A percentile compares a stretch with the other conserved stretches of the same genome.
These are phyloP conservation scores for Cymodocea nodosa DNA, from an alignment of 116 monocot species.

Conservation along the genomic window DNA sequence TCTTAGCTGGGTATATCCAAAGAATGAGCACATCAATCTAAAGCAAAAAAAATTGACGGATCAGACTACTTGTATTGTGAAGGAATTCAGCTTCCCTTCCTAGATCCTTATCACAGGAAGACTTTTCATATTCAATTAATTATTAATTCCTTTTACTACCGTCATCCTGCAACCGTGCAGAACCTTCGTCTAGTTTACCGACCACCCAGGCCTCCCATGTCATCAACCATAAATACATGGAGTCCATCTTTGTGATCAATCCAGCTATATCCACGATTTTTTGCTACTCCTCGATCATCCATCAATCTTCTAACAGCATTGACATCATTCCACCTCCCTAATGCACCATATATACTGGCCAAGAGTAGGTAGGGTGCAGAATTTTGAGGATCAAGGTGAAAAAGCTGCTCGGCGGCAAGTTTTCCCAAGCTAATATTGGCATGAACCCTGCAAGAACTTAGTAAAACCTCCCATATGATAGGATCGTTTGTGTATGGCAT, in stretches of 20 bases:
- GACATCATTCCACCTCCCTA: slow-evolving; percentile 48
- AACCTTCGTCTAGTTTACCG: background rate
- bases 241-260: slow-evolving; percentile 41
- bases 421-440: slow-evolving; percentile 42
- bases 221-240: slow-evolving; percentile 61
- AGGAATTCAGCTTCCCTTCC: too few species aligned
- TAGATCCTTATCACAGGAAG: too few species aligned
- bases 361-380: slow-evolving; percentile 67
- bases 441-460: slow-evolving; percentile 72
- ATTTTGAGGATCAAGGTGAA: slow-evolving; percentile 49
- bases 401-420: slow-evolving; percentile 61
- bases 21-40: too few species aligned
- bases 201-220: slow-evolving; percentile 1
- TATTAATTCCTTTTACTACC: background rate
- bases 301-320: slow-evolving; percentile 54
- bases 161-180: background rate
- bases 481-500: slow-evolving; percentile 69
- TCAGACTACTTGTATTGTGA: too few species aligned
- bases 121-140: too few species aligned
- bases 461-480: slow-evolving; percentile 85
- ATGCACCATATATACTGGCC: slow-evolving; percentile 69
- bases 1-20: too few species aligned
- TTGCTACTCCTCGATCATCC: slow-evolving; percentile 42
- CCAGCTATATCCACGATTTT: slow-evolving; percentile 81
- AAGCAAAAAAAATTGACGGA: too few species aligned